Base-by-base conservation (phyloP, 2,329 filamentous ascomycete species). In the Aspergillus arachidicola region DNA sequence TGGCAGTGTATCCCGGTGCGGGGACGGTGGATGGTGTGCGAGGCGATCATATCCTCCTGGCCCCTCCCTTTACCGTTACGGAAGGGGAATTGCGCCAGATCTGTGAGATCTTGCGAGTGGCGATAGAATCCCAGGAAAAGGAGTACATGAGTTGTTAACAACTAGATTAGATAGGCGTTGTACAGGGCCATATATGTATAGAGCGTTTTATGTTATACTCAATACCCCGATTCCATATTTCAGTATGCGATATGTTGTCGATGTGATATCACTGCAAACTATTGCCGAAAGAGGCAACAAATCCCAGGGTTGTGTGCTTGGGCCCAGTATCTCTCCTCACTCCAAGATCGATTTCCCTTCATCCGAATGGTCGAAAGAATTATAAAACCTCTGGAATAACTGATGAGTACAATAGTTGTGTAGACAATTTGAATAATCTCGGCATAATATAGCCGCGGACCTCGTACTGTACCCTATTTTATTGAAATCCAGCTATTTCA, bases 1-100 rank as follows among this genome's bases (percentile, higher is more conserved):
- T 41, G 16, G 45, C 46, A 26, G 23, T 60, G 10, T 50, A 60
- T 36, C 48, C 58, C 7, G 50, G 58, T 28, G 58, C 45, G 28
- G 58, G 58, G 12, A 32, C 46, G 1, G 58, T 41, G 23, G 58
- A 60, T 55, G 58, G 58, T 1, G n/a, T 51, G 12, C 30, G 46
- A 28, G 58, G 58, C 14, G 58, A 60, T 23, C 36, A 45, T 12
- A 23, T 55, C 6, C 32, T 54, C 23, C 21, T 60, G 7, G 58
- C 58, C 1, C 58, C 58, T 10, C 45, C 58, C 10, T 60, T 54
- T 28, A 60, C 14, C 2, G 43, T 60, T 26, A 54, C 58, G 0
- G 36, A 55, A n/a, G n/a, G 11, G 6, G 32, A 60, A 6, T 4
- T 60, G 23, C 28, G n/a, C 3, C 26, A 38, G 4, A 32, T 60